Evolutionary conservation across 768 basidiomycete genomes (phyloP).

Genomic region (Amanita brunnescens): DNA sequence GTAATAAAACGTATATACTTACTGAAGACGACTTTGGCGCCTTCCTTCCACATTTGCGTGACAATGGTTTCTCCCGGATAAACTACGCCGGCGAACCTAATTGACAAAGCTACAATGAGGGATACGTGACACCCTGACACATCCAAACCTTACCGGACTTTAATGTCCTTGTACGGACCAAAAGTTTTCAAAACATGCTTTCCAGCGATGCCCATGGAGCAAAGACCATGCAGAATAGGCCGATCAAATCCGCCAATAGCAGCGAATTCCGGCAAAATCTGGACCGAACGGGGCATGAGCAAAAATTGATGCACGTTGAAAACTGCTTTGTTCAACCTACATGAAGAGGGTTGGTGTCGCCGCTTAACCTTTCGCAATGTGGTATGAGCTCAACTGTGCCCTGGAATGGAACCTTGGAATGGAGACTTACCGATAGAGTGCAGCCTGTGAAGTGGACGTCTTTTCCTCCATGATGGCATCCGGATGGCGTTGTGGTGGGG

Average conservation of each 20-base stretch:
- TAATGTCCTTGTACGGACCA: slow-evolving; percentile 86
- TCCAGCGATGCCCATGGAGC: slow-evolving; percentile 86
- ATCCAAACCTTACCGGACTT: slow-evolving; percentile 61
- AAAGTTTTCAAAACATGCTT: slow-evolving; percentile 88
- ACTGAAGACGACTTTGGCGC: slow-evolving; percentile 86
- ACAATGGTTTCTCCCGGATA: slow-evolving; percentile 93
- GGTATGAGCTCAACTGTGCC: background rate
- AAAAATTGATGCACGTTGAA: background rate
- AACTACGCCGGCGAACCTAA: slow-evolving; percentile 84
- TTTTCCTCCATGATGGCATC: slow-evolving; percentile 87
- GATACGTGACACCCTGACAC: background rate
- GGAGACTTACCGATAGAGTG: slow-evolving; percentile 69
- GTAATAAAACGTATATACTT: slow-evolving; percentile 19
- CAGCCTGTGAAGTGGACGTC: slow-evolving; percentile 76
- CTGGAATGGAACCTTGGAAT: background rate
- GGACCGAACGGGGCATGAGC: background rate
- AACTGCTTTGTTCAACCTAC: slow-evolving; percentile 28
- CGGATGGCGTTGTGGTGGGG: slow-evolving; percentile 72
- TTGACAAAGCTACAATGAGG: background rate
- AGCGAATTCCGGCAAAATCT: slow-evolving; percentile 92
- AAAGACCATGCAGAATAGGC: slow-evolving; percentile 85
- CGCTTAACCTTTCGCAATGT: slow-evolving; percentile 54
- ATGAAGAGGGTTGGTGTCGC: slow-evolving; percentile 88
- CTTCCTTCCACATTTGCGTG: slow-evolving; percentile 99
- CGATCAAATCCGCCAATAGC: slow-evolving; percentile 91